Conservation (phyloP, 2,329 filamentous ascomycete species). For the Blastomyces emzantsi region DNA sequence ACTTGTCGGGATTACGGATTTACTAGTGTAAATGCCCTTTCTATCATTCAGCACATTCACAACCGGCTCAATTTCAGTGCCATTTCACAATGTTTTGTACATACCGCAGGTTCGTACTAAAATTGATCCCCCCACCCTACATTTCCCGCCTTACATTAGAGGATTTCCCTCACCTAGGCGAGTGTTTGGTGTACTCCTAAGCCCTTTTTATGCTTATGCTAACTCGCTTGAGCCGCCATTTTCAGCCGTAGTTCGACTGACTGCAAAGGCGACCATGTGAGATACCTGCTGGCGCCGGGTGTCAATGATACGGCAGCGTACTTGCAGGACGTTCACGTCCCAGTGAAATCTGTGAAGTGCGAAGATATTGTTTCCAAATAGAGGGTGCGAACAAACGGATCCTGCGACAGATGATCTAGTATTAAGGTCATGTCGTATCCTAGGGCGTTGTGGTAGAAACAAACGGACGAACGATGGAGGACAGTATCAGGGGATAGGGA, state of each 20-base stretch:
- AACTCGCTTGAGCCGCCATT: not conserved
- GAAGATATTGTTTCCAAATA: not conserved
- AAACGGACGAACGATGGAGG: not conserved
- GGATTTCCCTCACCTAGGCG: not conserved
- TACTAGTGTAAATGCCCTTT: too few relatives aligned
- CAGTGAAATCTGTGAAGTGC: not conserved
- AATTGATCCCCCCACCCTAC: not conserved
- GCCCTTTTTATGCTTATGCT: too few relatives aligned
- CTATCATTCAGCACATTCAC: too few relatives aligned
- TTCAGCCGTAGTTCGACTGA: not conserved
- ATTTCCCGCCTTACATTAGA: not conserved
- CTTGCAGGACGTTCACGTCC: not conserved
- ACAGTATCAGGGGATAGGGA: too few relatives aligned
- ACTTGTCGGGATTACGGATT: too few relatives aligned
- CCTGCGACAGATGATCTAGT: not conserved
- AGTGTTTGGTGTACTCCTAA: not conserved
- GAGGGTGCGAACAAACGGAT: not conserved
- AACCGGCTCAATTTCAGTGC: too few relatives aligned
- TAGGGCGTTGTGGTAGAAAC: not conserved
- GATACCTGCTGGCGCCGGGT: not conserved
- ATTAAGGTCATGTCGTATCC: not conserved
- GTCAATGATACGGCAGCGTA: not conserved
- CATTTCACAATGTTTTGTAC: too few relatives aligned
- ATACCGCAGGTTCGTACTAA: too few relatives aligned
- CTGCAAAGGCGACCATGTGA: not conserved